A percentile compares a stretch with the other conserved stretches of the same genome.
phyloP scores from a whole-genome alignment of 2,329 filamentous ascomycete genomes.

The Alternaria tenuissima region DNA sequence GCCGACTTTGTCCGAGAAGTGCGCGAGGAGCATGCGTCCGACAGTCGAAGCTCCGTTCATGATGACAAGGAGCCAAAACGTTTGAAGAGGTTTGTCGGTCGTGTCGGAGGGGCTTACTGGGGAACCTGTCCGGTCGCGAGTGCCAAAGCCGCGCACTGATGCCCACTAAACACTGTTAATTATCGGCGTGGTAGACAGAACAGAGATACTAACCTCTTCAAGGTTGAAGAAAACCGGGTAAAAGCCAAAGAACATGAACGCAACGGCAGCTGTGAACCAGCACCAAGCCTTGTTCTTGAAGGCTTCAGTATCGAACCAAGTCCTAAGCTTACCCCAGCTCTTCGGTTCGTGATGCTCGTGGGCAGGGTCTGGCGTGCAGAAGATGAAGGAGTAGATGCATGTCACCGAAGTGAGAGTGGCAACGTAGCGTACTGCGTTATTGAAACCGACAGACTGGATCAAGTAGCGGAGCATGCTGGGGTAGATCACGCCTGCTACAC shows the following conservation, averaged over 20 bases:
- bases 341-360: slow-evolving; percentile 51
- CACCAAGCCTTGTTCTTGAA: slow-evolving; percentile 55
- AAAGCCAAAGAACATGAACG: slow-evolving; percentile 61
- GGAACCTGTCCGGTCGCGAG: slow-evolving; percentile 36
- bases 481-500: slow-evolving; percentile 57
- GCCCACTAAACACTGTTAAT: slow-evolving; percentile 53
- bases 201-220: slow-evolving; percentile 52
- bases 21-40: slow-evolving; percentile 57
- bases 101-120: slow-evolving; percentile 18
- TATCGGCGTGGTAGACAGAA: neutral
- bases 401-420: slow-evolving; percentile 53
- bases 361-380: slow-evolving; percentile 55
- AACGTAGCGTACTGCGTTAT: slow-evolving; percentile 54
- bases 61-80: slow-evolving; percentile 59
- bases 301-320: slow-evolving; percentile 57
- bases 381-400: slow-evolving; percentile 53
- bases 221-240: slow-evolving; percentile 63
- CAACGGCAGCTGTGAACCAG: slow-evolving; percentile 56
- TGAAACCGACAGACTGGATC: slow-evolving; percentile 55
- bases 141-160: slow-evolving; percentile 53
- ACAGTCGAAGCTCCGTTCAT: slow-evolving; percentile 60
- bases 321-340: slow-evolving; percentile 48
- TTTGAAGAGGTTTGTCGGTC: slow-evolving; percentile 50
- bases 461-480: slow-evolving; percentile 58
- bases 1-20: slow-evolving; percentile 55